Evolutionary conservation across 2,329 filamentous ascomycete genomes (phyloP).

Genomic region (Zymoseptoria crescenta): DNA sequence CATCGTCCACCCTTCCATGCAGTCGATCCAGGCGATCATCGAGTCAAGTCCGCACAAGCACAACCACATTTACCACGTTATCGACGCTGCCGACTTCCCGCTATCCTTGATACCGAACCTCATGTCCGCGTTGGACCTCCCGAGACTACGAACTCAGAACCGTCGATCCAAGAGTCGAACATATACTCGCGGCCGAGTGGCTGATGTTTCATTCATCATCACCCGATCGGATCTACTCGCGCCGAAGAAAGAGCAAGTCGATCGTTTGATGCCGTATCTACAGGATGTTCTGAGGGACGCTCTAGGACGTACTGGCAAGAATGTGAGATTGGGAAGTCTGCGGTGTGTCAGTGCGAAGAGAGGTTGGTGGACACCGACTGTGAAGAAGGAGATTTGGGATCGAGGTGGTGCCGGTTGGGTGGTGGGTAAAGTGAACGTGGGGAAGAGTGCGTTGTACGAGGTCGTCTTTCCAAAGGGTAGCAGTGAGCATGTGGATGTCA

Average conservation of each 20-base stretch:
- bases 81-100: constrained; percentile 94
- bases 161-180: constrained; percentile 62
- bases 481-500: not conserved
- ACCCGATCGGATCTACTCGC: constrained; percentile 81
- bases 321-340: constrained; percentile 80
- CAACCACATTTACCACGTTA: constrained; percentile 91
- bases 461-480: constrained; percentile 70
- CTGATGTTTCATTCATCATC: constrained; percentile 82
- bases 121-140: constrained; percentile 59
- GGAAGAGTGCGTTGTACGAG: constrained; percentile 88
- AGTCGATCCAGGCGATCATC: constrained; percentile 75
- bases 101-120: constrained; percentile 82
- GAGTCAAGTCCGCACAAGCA: constrained; percentile 79
- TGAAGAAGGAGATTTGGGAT: constrained; percentile 79
- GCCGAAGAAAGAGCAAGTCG: constrained; percentile 74
- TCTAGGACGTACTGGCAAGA: constrained; percentile 57
- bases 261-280: constrained; percentile 78
- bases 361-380: constrained; percentile 80
- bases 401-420: constrained; percentile 87
- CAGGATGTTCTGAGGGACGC: constrained; percentile 67
- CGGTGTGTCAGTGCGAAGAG: constrained; percentile 77
- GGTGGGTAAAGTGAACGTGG: constrained; percentile 96
- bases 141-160: constrained; percentile 70
- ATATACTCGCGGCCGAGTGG: constrained; percentile 60
- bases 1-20: constrained; percentile 72